Evolutionary conservation across 2,329 filamentous ascomycete genomes (phyloP).

Genomic region (Cercospora sp.): DNA sequence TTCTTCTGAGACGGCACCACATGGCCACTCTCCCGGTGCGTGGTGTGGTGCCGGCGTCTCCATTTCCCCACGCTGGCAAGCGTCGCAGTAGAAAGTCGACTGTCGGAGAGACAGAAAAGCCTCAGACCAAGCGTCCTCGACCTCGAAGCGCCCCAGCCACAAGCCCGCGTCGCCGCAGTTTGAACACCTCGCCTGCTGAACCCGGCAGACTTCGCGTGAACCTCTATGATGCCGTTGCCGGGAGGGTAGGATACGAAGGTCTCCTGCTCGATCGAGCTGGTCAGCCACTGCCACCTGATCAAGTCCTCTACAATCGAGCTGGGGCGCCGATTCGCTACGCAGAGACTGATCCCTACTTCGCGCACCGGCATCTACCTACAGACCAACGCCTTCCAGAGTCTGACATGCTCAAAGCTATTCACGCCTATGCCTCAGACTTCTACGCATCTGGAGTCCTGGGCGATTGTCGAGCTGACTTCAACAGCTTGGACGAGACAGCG

Average conservation of each 20-base stretch:
- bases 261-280: conserved; percentile 44
- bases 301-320: conserved; percentile 67
- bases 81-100: conserved; percentile 16
- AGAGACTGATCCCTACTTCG: conserved; percentile 71
- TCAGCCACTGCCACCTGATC: conserved; percentile 62
- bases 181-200: conserved; percentile 8
- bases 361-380: conserved; percentile 57
- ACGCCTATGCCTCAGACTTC: conserved; percentile 67
- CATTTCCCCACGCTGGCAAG: conserved; percentile 7
- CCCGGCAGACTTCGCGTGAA: conserved; percentile 41
- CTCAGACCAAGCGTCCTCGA: conserved; percentile 13
- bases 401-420: conserved; percentile 68
- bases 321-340: conserved; percentile 67
- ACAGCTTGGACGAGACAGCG: conserved; percentile 76
- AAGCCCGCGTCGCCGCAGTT: neutral
- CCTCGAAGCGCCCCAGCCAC: neutral
- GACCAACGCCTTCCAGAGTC: conserved; percentile 62
- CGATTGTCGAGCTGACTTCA: conserved; percentile 44
- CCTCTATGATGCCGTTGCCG: conserved; percentile 72
- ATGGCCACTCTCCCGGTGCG: conserved; percentile 6
- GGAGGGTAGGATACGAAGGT: conserved; percentile 50
- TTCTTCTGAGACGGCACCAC: conserved; percentile 66
- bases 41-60: neutral
- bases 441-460: conserved; percentile 51
- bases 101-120: conserved; percentile 7